Conservation (phyloP, 78 protist genomes). For the slime mould (Dictyostelium discoideum) region DNA sequence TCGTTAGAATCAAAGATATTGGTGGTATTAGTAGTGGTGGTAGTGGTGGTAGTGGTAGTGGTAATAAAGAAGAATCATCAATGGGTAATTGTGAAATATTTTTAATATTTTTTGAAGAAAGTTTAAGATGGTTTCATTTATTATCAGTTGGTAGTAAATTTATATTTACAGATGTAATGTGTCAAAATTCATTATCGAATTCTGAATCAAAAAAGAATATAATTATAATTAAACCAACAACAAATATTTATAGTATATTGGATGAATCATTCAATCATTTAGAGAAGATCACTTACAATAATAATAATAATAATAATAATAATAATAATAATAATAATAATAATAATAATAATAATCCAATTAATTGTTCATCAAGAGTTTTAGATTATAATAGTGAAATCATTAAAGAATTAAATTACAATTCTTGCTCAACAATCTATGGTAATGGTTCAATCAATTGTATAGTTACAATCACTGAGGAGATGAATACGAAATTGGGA, state of each 20-base stretch:
- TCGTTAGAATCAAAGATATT: background rate
- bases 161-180: background rate
- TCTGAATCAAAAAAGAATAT: background rate
- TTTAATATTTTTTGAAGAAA: conserved; percentile 23
- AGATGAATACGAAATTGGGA: background rate
- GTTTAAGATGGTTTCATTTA: conserved; percentile 35
- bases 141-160: conserved; percentile 1
- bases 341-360: too few species aligned
- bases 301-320: too few species aligned
- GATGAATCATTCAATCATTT: background rate
- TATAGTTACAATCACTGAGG: conserved; percentile 14
- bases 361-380: background rate
- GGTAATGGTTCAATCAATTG: background rate
- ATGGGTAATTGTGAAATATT: background rate
- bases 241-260: background rate
- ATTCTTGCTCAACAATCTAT: background rate
- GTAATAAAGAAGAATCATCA: background rate
- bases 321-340: too few species aligned
- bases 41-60: too few species aligned
- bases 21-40: too few species aligned
- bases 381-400: background rate
- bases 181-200: background rate
- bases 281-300: background rate
- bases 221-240: background rate
- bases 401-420: background rate